Evolutionary conservation across 306 rosid species (phyloP).

Genomic region (Vigna hirtella): DNA sequence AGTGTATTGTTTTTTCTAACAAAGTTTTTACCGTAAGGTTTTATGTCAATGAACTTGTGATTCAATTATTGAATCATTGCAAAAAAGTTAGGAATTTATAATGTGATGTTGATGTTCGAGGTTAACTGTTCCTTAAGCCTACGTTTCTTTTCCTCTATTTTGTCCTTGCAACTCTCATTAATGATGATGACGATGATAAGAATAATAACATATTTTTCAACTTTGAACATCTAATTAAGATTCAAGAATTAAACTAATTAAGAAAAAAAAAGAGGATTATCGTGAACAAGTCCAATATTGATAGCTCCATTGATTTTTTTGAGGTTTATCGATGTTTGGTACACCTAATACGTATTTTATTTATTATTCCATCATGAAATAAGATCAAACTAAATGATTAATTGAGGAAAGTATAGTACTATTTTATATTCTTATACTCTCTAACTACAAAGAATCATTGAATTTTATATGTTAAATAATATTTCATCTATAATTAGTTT

Average conservation of each 20-base stretch:
- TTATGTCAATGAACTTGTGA: not conserved
- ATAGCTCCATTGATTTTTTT: not conserved
- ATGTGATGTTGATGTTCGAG: not conserved
- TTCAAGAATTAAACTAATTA: not conserved
- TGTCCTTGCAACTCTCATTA: not conserved
- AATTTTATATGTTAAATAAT: not conserved
- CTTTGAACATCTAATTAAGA: not conserved
- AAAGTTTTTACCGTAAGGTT: not conserved
- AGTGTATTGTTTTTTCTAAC: not conserved
- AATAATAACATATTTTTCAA: not conserved
- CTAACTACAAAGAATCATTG: not conserved
- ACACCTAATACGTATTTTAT: slow-evolving; percentile 9
- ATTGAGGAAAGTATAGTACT: not conserved
- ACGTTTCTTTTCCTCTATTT: not conserved
- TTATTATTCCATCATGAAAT: not conserved
- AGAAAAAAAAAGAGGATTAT: not conserved
- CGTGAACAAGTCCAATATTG: not conserved
- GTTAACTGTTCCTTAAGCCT: not conserved
- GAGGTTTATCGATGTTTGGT: not conserved
- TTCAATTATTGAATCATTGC: not conserved
- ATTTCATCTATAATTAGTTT: not conserved
- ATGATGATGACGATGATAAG: not conserved
- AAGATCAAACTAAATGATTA: not conserved
- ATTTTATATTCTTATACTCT: not conserved
- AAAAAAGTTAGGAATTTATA: not conserved